These are phyloP conservation scores for Triticum dicoccoides DNA, from an alignment of 176 grass and related monocot species.

Conservation along the genomic window DNA sequence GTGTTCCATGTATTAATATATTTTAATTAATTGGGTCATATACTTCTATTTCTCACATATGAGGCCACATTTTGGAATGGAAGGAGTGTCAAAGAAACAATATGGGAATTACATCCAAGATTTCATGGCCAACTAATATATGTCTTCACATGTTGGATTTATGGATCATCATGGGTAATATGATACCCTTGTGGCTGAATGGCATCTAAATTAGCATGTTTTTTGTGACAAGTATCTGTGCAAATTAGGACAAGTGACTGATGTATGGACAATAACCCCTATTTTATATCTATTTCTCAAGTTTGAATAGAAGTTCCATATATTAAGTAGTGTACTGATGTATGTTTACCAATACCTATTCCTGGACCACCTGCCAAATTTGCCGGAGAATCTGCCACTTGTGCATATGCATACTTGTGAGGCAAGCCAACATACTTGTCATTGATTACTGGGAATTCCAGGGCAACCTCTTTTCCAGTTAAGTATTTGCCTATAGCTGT, in stretches of 20 bases:
- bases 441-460: slow-evolving; percentile 39
- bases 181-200: background rate
- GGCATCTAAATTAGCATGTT: background rate
- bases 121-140: background rate
- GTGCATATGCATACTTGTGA: slow-evolving; percentile 32
- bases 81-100: background rate
- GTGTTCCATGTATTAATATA: background rate
- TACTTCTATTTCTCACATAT: background rate
- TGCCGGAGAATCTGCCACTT: slow-evolving; percentile 16
- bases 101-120: background rate
- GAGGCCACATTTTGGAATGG: background rate
- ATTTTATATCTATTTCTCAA: background rate
- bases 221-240: background rate
- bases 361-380: background rate
- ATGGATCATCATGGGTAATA: background rate
- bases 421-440: slow-evolving; percentile 1
- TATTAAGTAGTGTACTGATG: background rate
- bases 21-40: background rate
- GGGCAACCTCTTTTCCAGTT: slow-evolving; percentile 4
- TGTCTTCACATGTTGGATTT: background rate
- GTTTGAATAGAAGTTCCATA: background rate
- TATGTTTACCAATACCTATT: slow-evolving; percentile 16
- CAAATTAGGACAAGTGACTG: background rate
- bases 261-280: background rate
- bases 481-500: slow-evolving; percentile 5